These are phyloP conservation scores for Globisporangium apiculatum DNA, from an alignment of 352 stramenopile genomes.

Conservation along the genomic window DNA sequence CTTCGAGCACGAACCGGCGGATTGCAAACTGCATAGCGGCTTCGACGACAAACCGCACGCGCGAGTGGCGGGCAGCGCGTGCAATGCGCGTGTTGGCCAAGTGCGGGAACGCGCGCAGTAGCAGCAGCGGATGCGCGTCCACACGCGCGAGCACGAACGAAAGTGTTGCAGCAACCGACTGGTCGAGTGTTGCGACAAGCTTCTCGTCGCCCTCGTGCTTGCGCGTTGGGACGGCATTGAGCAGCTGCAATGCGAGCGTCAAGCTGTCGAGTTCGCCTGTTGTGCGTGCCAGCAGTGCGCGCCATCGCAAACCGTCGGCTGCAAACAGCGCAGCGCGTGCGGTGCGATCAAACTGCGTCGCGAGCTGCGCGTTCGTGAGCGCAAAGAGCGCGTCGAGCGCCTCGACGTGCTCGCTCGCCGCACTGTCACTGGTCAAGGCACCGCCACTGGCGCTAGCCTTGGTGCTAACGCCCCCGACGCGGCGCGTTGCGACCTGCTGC, in stretches of 20 bases:
- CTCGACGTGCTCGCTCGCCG: constrained; percentile 31
- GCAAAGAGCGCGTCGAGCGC: constrained; percentile 38
- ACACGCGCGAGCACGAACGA: constrained; percentile 27
- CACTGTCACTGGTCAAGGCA: constrained; percentile 3
- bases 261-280: constrained; percentile 43
- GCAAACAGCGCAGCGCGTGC: constrained; percentile 31
- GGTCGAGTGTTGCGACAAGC: constrained; percentile 20
- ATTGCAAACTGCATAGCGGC: constrained; percentile 52
- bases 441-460: neutral
- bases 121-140: constrained; percentile 29
- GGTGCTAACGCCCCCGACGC: constrained; percentile 7
- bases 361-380: constrained; percentile 36
- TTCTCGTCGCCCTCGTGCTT: constrained; percentile 21
- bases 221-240: constrained; percentile 37
- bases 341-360: constrained; percentile 29
- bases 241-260: constrained; percentile 39
- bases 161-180: constrained; percentile 27
- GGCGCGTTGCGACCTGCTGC: constrained; percentile 26
- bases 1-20: constrained; percentile 45
- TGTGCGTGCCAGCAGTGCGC: constrained; percentile 28
- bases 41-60: constrained; percentile 36
- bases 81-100: constrained; percentile 43
- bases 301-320: constrained; percentile 31
- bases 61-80: constrained; percentile 32
- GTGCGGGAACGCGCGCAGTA: constrained; percentile 44